Conservation (phyloP, 116 monocot species). For the Cymodocea nodosa region DNA sequence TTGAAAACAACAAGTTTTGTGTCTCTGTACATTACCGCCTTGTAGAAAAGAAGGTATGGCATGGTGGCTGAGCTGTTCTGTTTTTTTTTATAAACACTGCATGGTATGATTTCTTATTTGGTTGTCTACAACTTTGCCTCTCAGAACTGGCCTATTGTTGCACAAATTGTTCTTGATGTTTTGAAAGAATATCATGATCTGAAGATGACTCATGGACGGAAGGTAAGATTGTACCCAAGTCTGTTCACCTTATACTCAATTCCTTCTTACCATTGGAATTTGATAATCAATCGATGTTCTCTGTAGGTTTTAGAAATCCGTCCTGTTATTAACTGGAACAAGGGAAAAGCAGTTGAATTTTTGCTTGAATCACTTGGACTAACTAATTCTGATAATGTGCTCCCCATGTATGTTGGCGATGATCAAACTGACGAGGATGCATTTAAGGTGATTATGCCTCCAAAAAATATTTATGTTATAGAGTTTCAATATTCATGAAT, state of each 20-base stretch:
- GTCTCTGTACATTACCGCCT: slow-evolving; percentile 96
- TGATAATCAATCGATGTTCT: not conserved
- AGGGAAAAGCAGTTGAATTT: slow-evolving; percentile 97
- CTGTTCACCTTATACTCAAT: not conserved
- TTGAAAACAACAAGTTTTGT: slow-evolving; percentile 95
- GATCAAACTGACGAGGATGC: slow-evolving; percentile 97
- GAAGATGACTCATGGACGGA: slow-evolving; percentile 79
- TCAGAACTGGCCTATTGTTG: slow-evolving; percentile 51
- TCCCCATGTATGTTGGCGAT: slow-evolving; percentile 89
- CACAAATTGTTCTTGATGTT: slow-evolving; percentile 42
- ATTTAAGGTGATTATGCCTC: slow-evolving; percentile 53
- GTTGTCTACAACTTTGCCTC: not conserved
- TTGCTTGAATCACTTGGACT: slow-evolving; percentile 79
- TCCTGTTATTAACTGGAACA: slow-evolving; percentile 89
- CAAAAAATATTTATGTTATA: no score
- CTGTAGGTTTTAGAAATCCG: slow-evolving; percentile 81
- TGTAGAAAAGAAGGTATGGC: slow-evolving; percentile 56
- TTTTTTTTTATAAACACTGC: not conserved
- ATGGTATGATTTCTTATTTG: not conserved
- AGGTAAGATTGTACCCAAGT: slow-evolving; percentile 21
- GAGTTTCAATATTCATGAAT: not conserved
- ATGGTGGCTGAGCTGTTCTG: not conserved
- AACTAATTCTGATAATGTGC: slow-evolving; percentile 49
- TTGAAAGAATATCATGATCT: slow-evolving; percentile 58
- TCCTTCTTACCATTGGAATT: not conserved